phyloP scores from a whole-genome alignment of 2,329 filamentous ascomycete species.

The Epichloe baconii region DNA sequence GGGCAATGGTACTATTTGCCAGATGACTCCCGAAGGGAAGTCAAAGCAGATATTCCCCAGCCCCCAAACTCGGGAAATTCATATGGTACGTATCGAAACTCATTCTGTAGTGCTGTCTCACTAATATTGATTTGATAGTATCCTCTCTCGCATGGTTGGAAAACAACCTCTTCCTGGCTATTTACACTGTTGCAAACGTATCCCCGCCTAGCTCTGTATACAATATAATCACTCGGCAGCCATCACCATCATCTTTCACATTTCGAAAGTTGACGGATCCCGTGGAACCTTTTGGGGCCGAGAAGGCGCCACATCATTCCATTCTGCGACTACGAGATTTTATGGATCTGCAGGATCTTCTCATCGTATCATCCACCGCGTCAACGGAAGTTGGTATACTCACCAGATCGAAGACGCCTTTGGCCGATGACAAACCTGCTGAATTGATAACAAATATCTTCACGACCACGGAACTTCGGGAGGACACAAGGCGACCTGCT shows the following conservation, averaged over 20 bases:
- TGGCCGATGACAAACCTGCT: slow-evolving; percentile 47
- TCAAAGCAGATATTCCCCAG: slow-evolving; percentile 66
- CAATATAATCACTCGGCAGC: slow-evolving; percentile 62
- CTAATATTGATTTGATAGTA: slow-evolving; percentile 32
- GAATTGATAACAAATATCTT: slow-evolving; percentile 54
- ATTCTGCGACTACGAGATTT: slow-evolving; percentile 68
- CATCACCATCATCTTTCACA: slow-evolving; percentile 41
- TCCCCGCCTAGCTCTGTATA: slow-evolving; percentile 55
- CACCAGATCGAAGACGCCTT: slow-evolving; percentile 55
- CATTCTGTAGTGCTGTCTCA: neutral
- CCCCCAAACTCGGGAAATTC: slow-evolving; percentile 55
- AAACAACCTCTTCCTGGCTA: slow-evolving; percentile 69
- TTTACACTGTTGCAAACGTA: slow-evolving; percentile 56
- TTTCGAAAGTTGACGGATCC: slow-evolving; percentile 66
- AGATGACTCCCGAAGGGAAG: slow-evolving; percentile 74
- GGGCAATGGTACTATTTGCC: slow-evolving; percentile 63
- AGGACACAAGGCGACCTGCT: slow-evolving; percentile 62
- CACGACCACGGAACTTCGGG: slow-evolving; percentile 56
- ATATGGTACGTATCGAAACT: slow-evolving; percentile 44
- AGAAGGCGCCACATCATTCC: slow-evolving; percentile 61
- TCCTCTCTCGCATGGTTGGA: slow-evolving; percentile 80
- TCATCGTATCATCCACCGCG: slow-evolving; percentile 72
- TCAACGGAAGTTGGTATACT: slow-evolving; percentile 69
- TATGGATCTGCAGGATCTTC: slow-evolving; percentile 63
- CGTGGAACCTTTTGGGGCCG: slow-evolving; percentile 56